phyloP scores from a whole-genome alignment of 768 basidiomycete genomes.

The Agrocybe chaxingu region DNA sequence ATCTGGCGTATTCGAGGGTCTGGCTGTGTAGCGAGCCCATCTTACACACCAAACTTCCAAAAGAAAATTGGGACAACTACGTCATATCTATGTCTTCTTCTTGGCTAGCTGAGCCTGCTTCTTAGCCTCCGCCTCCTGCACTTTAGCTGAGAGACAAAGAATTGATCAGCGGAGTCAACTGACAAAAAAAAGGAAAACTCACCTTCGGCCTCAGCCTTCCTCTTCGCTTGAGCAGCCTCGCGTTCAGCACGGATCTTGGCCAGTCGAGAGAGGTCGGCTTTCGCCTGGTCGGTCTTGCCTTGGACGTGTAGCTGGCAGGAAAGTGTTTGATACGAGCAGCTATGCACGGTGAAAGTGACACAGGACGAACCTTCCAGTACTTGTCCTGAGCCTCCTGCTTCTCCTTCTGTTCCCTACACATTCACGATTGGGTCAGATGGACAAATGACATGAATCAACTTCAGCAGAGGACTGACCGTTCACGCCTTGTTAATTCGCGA shows the following conservation, averaged over 20 bases:
- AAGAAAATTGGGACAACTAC: too few species aligned
- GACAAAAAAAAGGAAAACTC: constrained; percentile 9
- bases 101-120: constrained; percentile 39
- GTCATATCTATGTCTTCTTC: constrained; percentile 13
- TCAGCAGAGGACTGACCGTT: constrained; percentile 40
- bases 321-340: background rate
- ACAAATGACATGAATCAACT: background rate
- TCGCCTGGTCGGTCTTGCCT: constrained; percentile 91
- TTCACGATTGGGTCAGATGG: background rate
- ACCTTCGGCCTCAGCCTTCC: constrained; percentile 90
- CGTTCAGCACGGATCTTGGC: constrained; percentile 84
- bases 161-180: background rate
- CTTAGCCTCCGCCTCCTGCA: constrained; percentile 61
- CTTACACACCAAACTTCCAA: too few species aligned
- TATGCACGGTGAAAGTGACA: background rate
- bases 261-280: constrained; percentile 82
- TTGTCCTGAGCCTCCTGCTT: constrained; percentile 85
- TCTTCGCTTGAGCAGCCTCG: constrained; percentile 82
- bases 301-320: constrained; percentile 55
- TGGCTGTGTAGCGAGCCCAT: too few species aligned
- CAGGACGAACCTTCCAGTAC: constrained; percentile 72
- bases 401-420: constrained; percentile 80
- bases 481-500: constrained; percentile 58
- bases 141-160: constrained; percentile 46
- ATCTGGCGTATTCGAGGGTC: too few species aligned